Base-by-base conservation (phyloP, 2,329 filamentous ascomycete genomes). In the Alternaria ventricosa region DNA sequence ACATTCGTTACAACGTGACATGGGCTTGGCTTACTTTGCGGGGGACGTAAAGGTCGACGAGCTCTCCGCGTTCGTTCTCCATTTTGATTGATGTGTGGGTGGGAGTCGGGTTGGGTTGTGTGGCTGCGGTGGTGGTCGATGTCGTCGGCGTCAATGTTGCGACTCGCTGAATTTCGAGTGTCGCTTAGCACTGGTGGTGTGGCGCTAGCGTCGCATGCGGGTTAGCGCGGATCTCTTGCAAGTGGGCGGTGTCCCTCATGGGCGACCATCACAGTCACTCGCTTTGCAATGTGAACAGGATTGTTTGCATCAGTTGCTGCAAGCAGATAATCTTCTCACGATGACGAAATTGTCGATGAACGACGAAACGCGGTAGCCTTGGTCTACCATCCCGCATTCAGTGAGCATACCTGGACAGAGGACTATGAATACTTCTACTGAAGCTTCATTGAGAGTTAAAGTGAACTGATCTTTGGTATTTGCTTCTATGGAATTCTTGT, bases 1-100 rank as follows among this genome's bases (percentile, higher is more conserved):
- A 53, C 20, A 36, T 41, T 41, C 49, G 1, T 53, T 53, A 4
- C 12, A 8, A 51, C 2, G 22, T 30, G 20, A 23, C 5, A 20
- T 15, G 6, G 30, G 36, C 23, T 23, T 53, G 49, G 49, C 49
- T 53, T 53, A 53, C 49, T 73, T 76, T 74, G 69, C 72, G 71
- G 64, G 73, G 73, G 69, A 75, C 71, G 73, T 76, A 75, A 60
- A 76, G 94, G 88, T 98, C 95, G 85, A 98, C 96, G 87, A 97
- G 94, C 87, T 98, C 94, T 88, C 95, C 95, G 87, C 94, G 94
- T 89, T 98, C 96, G 94, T 99, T 99, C 90, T 99, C 96, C 96
- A 98, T 99, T 86, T 89, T 94, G 82, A 71, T 60, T 70, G 66
- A 72, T 74, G 49, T 73, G 69, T 70, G 60, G 61, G 66, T 73